phyloP scores from a whole-genome alignment of 108 stramenopile species.

The Poteriospumella lacustris region DNA sequence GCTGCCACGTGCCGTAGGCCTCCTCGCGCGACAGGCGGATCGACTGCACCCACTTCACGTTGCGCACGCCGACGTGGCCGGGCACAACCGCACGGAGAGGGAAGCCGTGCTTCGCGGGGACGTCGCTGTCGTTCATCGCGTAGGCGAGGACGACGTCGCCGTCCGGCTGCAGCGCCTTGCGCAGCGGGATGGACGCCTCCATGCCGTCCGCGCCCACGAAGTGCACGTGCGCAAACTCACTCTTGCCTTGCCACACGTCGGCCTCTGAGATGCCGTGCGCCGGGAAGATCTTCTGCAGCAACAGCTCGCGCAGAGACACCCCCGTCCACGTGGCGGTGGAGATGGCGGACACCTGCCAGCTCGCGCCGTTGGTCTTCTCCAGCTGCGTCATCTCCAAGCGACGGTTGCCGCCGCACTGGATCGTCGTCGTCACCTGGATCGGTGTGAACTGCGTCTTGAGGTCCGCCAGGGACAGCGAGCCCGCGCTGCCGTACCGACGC shows the following conservation, averaged over 20 bases:
- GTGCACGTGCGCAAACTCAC: slow-evolving; percentile 60
- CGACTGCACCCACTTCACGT: slow-evolving; percentile 67
- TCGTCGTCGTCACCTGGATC: slow-evolving; percentile 64
- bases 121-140: slow-evolving; percentile 86
- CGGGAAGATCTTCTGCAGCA: slow-evolving; percentile 47
- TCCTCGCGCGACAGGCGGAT: slow-evolving; percentile 48
- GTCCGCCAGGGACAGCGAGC: slow-evolving; percentile 52
- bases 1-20: slow-evolving; percentile 62
- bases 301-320: slow-evolving; percentile 71
- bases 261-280: neutral
- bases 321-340: slow-evolving; percentile 89
- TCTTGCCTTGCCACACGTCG: neutral
- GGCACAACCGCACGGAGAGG: slow-evolving; percentile 91
- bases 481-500: neutral
- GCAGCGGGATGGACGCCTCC: slow-evolving; percentile 69
- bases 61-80: slow-evolving; percentile 69
- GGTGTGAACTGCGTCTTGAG: slow-evolving; percentile 62
- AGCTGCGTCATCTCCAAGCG: slow-evolving; percentile 67
- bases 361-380: slow-evolving; percentile 72
- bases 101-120: slow-evolving; percentile 88
- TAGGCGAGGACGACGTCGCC: slow-evolving; percentile 88
- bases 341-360: slow-evolving; percentile 84
- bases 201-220: slow-evolving; percentile 75
- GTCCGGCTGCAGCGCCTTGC: slow-evolving; percentile 71
- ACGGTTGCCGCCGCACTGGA: slow-evolving; percentile 97